Evolutionary conservation across 2,329 filamentous ascomycete species (phyloP), one percentile per base, ranked within the genome.

Genomic region (Aspergillus brunneoviolaceus): DNA sequence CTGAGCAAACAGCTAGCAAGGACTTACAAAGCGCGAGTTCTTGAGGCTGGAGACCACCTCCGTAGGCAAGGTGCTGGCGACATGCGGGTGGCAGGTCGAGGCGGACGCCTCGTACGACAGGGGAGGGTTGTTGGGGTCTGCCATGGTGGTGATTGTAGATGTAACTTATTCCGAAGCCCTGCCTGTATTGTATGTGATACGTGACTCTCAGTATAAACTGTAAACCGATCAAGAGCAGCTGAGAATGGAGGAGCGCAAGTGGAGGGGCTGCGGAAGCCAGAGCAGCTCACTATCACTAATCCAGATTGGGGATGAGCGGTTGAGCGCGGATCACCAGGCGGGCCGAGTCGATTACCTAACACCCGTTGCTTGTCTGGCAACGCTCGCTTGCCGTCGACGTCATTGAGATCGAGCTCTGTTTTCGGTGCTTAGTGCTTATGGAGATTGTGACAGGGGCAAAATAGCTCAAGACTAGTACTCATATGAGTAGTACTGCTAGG

Each of bases 21-120:
- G 57, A 79, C 84, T 69, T 85, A 96, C 92, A 80, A 97, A 99
- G 69, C 94, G 89, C 53, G 94, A 92, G 80, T 97, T 98, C 74
- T 96, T 89, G 25, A 99, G 86, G 73, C 93, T 97, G 70, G 92
- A 88, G 12, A 95, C 85, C 23, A 98, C 95, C 76, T 97, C 93
- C 4, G 84, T 81, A 0, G 95, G 95, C 2, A 98, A 84, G 9
- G 84, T 84, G 60, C 83, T 82, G 42, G 90, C 88, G 60, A 85
- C 76, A 74, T 88, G 86, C 64, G 88, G 89, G 76, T 92, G 83
- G 49, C 87, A 91, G 58, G 89, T 84, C 65, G 88, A 88, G 55
- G 88, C 86, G 6, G 90, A 93, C 60, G 89, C 85, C 76, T 92
- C 88, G 74, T 90, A 89, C 72, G 87, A 90, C 63, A 92, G 83